Base-by-base conservation (phyloP, 495 filamentous ascomycete species). In the Podospora tetraspora region DNA sequence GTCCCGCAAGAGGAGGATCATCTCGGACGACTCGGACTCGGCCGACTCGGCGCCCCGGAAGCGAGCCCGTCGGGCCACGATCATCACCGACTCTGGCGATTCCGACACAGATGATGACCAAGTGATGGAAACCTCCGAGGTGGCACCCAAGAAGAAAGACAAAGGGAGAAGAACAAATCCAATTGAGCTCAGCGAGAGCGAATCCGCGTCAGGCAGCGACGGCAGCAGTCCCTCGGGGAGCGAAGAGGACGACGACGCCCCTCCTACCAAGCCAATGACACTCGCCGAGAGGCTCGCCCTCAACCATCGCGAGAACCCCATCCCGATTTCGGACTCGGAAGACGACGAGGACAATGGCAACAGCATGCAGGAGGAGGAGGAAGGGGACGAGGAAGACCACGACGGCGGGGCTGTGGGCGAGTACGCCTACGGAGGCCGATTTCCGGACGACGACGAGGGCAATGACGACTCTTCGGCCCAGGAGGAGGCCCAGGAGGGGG, bases 21-120 rank as follows among this genome's bases (percentile, higher is more conserved):
- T 23, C 11, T 68, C 68, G 5, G 66, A 72, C 0, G 66, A 68
- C 7, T 19, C 16, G 1, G 69, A 70, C 21, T 68, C 71, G 22
- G 70, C 63, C n/a, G 64, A 69, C 12, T 64, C 60, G 8, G 29
- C 12, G 10, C 66, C 61, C 16, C 65, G 61, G 21, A 73, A 73
- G 52, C 57, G 61, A 43, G 63, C 63, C 0, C 69, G 69, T 21
- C 59, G 11, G 16, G 5, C 43, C 43, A n/a, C 1, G 27, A 22
- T 27, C 6, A 24, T 29, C 19, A 10, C 29, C 29, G 57, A 59
- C 16, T 22, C 57, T n/a, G 59, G 22, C 59, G 59, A 60, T 27
- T 29, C 59, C 59, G 23, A 60, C 3, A 1, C 10, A 1, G 59
- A 60, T 19, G 24, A 60, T 16, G 59, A 29, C 27, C 24, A 60